These are phyloP conservation scores for Pilaira anomala DNA, from an alignment of 192 early-diverging fungal species.

Conservation along the genomic window DNA sequence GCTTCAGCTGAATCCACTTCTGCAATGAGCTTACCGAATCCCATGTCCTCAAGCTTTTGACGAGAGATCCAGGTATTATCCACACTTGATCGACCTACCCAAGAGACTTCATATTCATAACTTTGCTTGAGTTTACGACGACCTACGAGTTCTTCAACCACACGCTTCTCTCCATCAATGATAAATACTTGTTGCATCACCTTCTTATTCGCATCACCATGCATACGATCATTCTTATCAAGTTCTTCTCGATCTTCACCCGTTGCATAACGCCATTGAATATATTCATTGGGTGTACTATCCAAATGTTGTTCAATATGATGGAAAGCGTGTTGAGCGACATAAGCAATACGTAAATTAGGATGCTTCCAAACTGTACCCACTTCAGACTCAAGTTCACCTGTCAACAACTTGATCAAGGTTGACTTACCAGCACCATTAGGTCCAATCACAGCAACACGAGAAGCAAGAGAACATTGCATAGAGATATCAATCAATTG, in stretches of 20 bases:
- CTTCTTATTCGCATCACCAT: constrained; percentile 67
- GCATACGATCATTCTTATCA: constrained; percentile 65
- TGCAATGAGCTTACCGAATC: constrained; percentile 74
- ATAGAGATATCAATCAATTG: constrained; percentile 62
- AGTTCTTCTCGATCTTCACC: constrained; percentile 77
- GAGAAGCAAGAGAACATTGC: constrained; percentile 66
- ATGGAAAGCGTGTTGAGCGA: constrained; percentile 87
- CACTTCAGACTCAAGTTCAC: constrained; percentile 68
- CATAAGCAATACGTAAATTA: constrained; percentile 83
- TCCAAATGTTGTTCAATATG: constrained; percentile 82
- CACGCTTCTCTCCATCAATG: constrained; percentile 60
- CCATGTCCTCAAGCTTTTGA: constrained; percentile 66
- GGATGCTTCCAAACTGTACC: constrained; percentile 83
- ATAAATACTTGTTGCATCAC: constrained; percentile 49
- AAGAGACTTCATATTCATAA: constrained; percentile 83
- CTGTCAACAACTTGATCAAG: constrained; percentile 72
- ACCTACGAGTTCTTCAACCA: constrained; percentile 60
- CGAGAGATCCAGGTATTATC: constrained; percentile 73
- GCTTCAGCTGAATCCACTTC: constrained; percentile 76
- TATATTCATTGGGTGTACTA: constrained; percentile 80
- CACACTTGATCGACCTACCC: constrained; percentile 56
- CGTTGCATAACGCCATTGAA: constrained; percentile 80
- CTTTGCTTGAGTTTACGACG: constrained; percentile 80
- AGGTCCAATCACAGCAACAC: constrained; percentile 77
- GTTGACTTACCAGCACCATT: constrained; percentile 76